These are phyloP conservation scores for Kentomonas sorsogonicus DNA, from an alignment of 208 protist genomes.

Conservation along the genomic window DNA sequence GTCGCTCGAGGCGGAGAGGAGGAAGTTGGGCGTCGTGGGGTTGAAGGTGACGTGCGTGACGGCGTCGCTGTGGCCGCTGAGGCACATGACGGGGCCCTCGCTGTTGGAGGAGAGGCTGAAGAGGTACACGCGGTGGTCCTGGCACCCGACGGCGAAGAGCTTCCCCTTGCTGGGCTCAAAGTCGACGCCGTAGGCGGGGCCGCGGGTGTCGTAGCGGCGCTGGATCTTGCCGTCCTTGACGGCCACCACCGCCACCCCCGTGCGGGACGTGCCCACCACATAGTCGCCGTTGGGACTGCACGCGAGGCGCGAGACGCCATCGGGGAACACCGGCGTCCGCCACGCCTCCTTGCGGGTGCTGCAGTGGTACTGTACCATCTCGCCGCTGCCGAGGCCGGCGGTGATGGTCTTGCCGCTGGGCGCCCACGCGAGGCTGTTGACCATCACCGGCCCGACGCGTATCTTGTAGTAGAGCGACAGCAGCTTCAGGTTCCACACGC, in stretches of 20 bases:
- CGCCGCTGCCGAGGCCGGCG: conserved; percentile 63
- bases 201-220: conserved; percentile 49
- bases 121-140: conserved; percentile 74
- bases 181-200: conserved; percentile 52
- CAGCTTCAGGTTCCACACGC: conserved; percentile 77
- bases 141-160: conserved; percentile 71
- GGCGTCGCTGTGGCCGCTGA: conserved; percentile 72
- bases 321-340: conserved; percentile 42
- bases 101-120: conserved; percentile 61
- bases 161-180: conserved; percentile 65
- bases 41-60: conserved; percentile 79
- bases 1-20: conserved; percentile 86
- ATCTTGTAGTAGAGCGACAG: conserved; percentile 46
- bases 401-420: conserved; percentile 74
- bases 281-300: too few relatives aligned
- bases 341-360: conserved; percentile 57
- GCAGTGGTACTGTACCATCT: conserved; percentile 71
- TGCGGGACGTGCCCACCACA: conserved; percentile 43
- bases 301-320: too few relatives aligned
- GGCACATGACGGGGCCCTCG: conserved; percentile 36
- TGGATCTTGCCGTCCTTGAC: conserved; percentile 70
- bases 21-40: conserved; percentile 53
- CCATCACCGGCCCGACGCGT: conserved; percentile 57
- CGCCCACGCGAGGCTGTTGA: conserved; percentile 75
- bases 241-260: conserved; percentile 51